These are phyloP conservation scores for Stagonosporopsis rhizophila DNA, from an alignment of 2,329 filamentous ascomycete genomes.

Conservation along the genomic window DNA sequence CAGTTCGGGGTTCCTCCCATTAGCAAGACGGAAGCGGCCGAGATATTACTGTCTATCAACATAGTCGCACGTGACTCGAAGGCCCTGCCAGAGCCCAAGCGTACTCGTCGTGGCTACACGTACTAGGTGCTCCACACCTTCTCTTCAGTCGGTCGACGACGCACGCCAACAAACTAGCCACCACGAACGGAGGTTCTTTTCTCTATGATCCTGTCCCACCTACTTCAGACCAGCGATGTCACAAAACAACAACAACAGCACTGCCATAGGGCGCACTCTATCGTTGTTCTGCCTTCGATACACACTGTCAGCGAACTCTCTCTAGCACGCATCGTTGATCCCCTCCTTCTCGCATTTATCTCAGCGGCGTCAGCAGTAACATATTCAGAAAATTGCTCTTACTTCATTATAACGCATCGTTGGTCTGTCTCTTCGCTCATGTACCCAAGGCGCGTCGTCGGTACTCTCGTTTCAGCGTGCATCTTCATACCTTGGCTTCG, in stretches of 20 bases:
- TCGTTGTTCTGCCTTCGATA: background rate
- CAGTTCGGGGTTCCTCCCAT: background rate
- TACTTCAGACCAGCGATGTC: background rate
- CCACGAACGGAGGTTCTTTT: background rate
- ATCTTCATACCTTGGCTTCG: background rate
- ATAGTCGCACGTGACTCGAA: constrained; percentile 23
- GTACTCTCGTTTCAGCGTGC: constrained; percentile 11
- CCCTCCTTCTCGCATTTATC: constrained; percentile 6
- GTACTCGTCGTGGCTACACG: constrained; percentile 39
- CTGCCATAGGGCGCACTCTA: background rate
- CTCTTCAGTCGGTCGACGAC: background rate
- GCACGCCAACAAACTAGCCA: background rate
- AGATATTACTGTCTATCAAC: constrained; percentile 44
- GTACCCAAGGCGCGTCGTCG: background rate
- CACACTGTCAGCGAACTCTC: background rate
- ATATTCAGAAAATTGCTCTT: background rate
- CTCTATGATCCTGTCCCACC: background rate
- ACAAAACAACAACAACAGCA: background rate
- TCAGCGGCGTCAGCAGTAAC: background rate
- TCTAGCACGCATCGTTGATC: constrained; percentile 24
- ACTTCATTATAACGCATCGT: background rate
- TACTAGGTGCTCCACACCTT: constrained; percentile 18
- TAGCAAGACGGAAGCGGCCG: constrained; percentile 42
- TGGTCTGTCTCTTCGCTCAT: constrained; percentile 5
- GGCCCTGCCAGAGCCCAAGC: constrained; percentile 34